phyloP scores from a whole-genome alignment of 441 rosid genomes.

The Adansonia gregorii region DNA sequence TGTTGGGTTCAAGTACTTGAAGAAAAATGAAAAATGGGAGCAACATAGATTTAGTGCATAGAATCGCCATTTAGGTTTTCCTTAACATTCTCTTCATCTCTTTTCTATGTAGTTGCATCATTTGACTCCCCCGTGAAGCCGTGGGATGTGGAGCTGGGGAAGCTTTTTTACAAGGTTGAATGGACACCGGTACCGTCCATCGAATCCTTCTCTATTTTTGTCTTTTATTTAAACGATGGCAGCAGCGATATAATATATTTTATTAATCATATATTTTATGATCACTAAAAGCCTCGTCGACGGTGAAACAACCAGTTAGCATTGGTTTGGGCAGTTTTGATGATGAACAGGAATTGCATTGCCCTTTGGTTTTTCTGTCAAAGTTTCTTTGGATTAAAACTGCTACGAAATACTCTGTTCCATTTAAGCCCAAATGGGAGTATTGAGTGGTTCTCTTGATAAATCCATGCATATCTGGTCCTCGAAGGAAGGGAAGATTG shows the following conservation, averaged over 20 bases:
- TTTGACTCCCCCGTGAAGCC: constrained; percentile 95
- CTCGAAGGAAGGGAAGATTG: constrained; percentile 82
- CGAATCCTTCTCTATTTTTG: constrained; percentile 22
- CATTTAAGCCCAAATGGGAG: constrained; percentile 97
- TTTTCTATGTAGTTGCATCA: constrained; percentile 68
- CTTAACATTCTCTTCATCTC: constrained; percentile 15
- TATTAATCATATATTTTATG: too few relatives aligned
- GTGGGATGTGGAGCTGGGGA: constrained; percentile 94
- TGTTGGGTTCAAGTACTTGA: too few relatives aligned
- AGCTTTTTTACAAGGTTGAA: constrained; percentile 78
- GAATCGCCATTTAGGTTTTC: neutral
- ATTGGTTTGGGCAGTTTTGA: neutral
- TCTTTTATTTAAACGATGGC: too few relatives aligned
- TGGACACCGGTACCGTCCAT: constrained; percentile 75
- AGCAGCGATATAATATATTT: too few relatives aligned
- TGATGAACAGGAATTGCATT: too few relatives aligned
- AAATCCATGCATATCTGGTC: constrained; percentile 92
- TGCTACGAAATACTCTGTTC: constrained; percentile 84
- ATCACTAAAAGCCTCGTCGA: neutral
- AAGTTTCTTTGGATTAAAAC: constrained; percentile 21
- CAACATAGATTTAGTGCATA: too few relatives aligned
- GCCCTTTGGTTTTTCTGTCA: neutral
- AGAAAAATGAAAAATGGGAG: too few relatives aligned
- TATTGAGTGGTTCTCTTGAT: constrained; percentile 94
- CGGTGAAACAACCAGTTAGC: neutral